Base-by-base conservation (phyloP, 2,329 filamentous ascomycete species). In the Aspergillus udagawae region DNA sequence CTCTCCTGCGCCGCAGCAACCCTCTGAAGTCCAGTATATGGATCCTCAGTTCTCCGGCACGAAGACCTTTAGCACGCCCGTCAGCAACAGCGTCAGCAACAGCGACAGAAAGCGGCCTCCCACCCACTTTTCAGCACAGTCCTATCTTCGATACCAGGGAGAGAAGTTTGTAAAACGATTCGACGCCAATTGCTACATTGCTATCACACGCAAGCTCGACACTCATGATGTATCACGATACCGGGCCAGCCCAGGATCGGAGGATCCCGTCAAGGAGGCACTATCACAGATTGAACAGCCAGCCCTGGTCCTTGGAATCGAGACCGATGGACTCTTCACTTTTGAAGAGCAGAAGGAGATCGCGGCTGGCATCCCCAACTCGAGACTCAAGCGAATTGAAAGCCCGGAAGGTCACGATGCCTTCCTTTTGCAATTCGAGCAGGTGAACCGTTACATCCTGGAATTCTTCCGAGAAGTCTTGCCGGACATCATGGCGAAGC, bases 171-270 rank as follows among this genome's bases (percentile, higher is more conserved):
- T 97, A 67, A 92, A 90, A 74, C 89, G 94, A 9, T 99, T 97
- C 73, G 94, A 99, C 75, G 91, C 92, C 68, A 99, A 99, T 74
- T 99, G 94, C 78, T 99, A 99, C 78, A 97, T 99, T 65, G 92
- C 94, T 64, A 97, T 99, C 75, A 97, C 94, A 4, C 89, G 94
- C 68, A 99, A 99, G 76, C 84, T 99, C 17, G 94, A 99, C 72
- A 97, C 94, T 0, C 94, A 99, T 74, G 94, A 99, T 72, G 86
- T 99, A 27, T 95, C 92, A 14, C 85, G 92, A 27, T 85, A 87
- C 70, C 88, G 93, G 4, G 79, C 77, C 20, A 67, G 73, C 21
- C 64, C 71, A 10, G 73, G 71, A 35, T 78, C 68, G 1, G 58
- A 65, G 8, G 72, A 75, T 14, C 69, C 83, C 27, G 86, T 96